Evolutionary conservation across 148 eudicot species (phyloP).

Genomic region (Vaccinium myrtillus): DNA sequence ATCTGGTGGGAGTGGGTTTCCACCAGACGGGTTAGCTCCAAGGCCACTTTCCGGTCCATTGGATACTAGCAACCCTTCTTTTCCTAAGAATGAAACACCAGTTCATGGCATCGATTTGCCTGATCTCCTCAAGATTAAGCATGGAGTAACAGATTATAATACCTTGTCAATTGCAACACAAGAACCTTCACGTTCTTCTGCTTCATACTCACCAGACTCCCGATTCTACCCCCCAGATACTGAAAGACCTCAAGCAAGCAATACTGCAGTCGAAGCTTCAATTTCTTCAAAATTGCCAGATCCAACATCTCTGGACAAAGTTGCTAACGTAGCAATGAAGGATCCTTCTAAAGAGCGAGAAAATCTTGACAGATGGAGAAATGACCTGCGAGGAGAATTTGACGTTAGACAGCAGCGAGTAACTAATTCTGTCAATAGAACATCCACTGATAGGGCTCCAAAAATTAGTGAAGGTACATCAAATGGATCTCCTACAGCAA

Average conservation of each 20-base stretch:
- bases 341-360: conserved; percentile 40
- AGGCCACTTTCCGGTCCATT: conserved; percentile 73
- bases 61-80: conserved; percentile 59
- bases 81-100: conserved; percentile 48
- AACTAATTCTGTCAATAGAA: conserved; percentile 38
- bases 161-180: conserved; percentile 44
- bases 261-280: conserved; percentile 44
- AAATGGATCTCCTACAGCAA: conserved; percentile 44
- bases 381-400: conserved; percentile 49
- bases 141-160: conserved; percentile 37
- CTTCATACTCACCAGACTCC: conserved; percentile 44
- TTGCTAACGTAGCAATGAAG: conserved; percentile 36
- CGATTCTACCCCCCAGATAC: conserved; percentile 38
- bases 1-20: conserved; percentile 61
- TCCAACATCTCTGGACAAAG: conserved; percentile 45
- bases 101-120: conserved; percentile 51
- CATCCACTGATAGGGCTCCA: conserved; percentile 56
- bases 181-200: conserved; percentile 47
- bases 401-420: conserved; percentile 59
- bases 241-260: conserved; percentile 61
- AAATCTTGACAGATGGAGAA: conserved; percentile 35
- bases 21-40: conserved; percentile 53
- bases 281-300: conserved; percentile 51
- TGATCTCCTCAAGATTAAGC: conserved; percentile 51
- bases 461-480: conserved; percentile 54